phyloP scores from a whole-genome alignment of 768 basidiomycete genomes.

The Hericium rajendrae region DNA sequence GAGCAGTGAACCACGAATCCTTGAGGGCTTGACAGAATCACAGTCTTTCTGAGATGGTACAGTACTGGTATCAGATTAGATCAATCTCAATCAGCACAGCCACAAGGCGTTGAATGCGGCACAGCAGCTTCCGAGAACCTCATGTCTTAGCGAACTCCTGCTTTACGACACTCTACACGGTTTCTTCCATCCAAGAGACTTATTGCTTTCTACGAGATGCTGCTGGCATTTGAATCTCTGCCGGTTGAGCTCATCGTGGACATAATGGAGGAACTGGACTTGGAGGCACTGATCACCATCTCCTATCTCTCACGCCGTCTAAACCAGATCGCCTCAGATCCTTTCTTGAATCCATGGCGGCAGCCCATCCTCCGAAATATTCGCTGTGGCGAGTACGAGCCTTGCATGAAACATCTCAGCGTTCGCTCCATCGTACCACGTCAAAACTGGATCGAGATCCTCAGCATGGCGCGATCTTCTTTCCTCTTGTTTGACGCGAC shows the following conservation, averaged over 20 bases:
- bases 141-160: too few relatives aligned
- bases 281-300: constrained; percentile 46
- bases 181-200: too few relatives aligned
- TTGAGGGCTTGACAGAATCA: too few relatives aligned
- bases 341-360: constrained; percentile 68
- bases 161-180: too few relatives aligned
- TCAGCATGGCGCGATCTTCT: constrained; percentile 48
- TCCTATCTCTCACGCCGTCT: constrained; percentile 56
- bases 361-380: constrained; percentile 56
- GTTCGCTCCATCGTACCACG: constrained; percentile 57
- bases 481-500: constrained; percentile 63
- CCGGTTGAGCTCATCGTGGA: constrained; percentile 74
- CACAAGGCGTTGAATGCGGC: too few relatives aligned
- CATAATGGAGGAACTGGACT: constrained; percentile 59
- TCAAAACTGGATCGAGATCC: constrained; percentile 73
- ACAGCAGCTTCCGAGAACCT: too few relatives aligned
- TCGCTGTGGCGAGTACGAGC: constrained; percentile 35
- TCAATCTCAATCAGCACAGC: too few relatives aligned
- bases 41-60: too few relatives aligned
- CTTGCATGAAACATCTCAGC: constrained; percentile 46
- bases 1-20: too few relatives aligned
- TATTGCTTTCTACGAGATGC: background rate
- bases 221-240: constrained; percentile 25
- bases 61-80: too few relatives aligned
- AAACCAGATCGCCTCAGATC: constrained; percentile 47